Base-by-base conservation (phyloP, 805 yeast species). In the Metschnikowia reukaufii region DNA sequence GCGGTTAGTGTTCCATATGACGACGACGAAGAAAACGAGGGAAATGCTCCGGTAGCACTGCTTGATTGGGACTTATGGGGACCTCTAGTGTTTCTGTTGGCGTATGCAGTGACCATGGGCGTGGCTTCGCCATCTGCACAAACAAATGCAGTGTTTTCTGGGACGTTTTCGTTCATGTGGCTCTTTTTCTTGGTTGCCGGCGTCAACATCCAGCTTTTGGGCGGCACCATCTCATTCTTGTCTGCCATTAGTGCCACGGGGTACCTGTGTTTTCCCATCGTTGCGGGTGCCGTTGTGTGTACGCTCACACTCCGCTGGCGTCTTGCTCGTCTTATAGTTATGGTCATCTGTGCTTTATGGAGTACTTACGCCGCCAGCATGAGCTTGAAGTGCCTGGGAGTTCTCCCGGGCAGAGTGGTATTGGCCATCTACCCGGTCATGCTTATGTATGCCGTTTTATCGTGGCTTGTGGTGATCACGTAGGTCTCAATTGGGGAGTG, bases 61-160 rank as follows among this genome's bases (percentile, higher is more conserved):
- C 58, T 79, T 43, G 84, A 79, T 45, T 80, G 84, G 84, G 84
- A 80, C 60, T 62, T 80, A 41, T 80, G 88, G 89, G 90, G 90
- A 2, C 90, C 90, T 5, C 66, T 84, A 45, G 68, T 84, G 25
- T 84, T 84, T 58, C 77, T 84, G 10, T 67, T 84, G 46, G 59
- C 72, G 27, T 78, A 80, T 45, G 69, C 86, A 3, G 78, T 82
- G 20, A 66, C 77, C 18, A 63, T 83, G 52, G 78, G 83, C 2
- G 65, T 74, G 46, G 58, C 78, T 10, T 72, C 81, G 4, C 67
- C 77, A 1, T 62, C 67, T 12, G 51, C 60, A 16, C 70, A 76
- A 47, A 77, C 85, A 6, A 70, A 74, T 51, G 59, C 58, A 44
- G 84, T 82, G 27, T 84, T 84, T 57, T 78, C 86, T 1, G 81